phyloP scores from a whole-genome alignment of 192 early-diverging fungal genomes.

The Powellomyces hirtus region DNA sequence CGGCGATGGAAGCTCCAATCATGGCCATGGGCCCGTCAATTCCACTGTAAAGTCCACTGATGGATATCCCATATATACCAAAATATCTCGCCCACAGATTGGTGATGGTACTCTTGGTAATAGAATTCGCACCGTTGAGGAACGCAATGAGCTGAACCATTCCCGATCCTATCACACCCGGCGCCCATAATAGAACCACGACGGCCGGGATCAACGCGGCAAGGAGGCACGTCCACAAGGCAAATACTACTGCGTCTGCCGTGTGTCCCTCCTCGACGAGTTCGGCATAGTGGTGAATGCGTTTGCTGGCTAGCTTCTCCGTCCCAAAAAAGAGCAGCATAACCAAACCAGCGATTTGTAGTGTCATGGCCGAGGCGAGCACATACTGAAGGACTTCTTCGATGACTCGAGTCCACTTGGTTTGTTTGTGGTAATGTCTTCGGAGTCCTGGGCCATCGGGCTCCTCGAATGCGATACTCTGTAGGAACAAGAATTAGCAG shows the following conservation, averaged over 20 bases:
- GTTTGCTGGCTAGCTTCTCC: slow-evolving; percentile 28
- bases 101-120: slow-evolving; percentile 17
- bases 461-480: slow-evolving; percentile 45
- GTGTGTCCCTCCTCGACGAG: slow-evolving; percentile 8
- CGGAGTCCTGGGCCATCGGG: slow-evolving; percentile 36
- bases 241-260: slow-evolving; percentile 24
- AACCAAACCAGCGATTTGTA: slow-evolving; percentile 21
- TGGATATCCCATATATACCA: slow-evolving; percentile 23
- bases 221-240: slow-evolving; percentile 28
- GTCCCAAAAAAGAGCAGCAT: slow-evolving; percentile 25
- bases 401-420: slow-evolving; percentile 1
- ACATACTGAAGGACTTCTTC: slow-evolving; percentile 29
- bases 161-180: slow-evolving; percentile 32
- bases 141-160: slow-evolving; percentile 41
- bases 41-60: slow-evolving; percentile 31
- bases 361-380: slow-evolving; percentile 20
- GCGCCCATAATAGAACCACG: slow-evolving; percentile 22
- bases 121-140: slow-evolving; percentile 30
- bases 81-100: slow-evolving; percentile 15
- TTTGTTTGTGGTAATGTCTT: slow-evolving; percentile 23
- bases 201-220: slow-evolving; percentile 19
- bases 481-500: too few species aligned
- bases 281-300: slow-evolving; percentile 19
- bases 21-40: slow-evolving; percentile 39
- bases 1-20: slow-evolving; percentile 34